phyloP scores from a whole-genome alignment of 306 rosid species.

The Prunus padus region DNA sequence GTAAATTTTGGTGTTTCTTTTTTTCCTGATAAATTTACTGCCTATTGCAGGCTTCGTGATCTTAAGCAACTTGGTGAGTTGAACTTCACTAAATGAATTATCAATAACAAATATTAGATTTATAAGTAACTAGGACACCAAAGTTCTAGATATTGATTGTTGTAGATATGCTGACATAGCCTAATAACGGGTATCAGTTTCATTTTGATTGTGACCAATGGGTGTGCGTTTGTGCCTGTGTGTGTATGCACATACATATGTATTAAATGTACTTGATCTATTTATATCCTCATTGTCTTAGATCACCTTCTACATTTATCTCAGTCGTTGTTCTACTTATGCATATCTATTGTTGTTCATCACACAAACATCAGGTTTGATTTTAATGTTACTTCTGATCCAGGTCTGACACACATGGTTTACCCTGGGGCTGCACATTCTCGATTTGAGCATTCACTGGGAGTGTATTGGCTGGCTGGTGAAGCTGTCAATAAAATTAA shows the following conservation, averaged over 20 bases:
- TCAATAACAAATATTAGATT: neutral
- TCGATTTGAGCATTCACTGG: conserved; percentile 94
- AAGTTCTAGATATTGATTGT: neutral
- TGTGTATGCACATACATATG: neutral
- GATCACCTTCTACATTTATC: neutral
- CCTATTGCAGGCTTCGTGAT: conserved; percentile 84
- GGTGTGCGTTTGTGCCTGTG: neutral
- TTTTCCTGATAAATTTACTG: conserved; percentile 19
- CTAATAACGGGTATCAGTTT: neutral
- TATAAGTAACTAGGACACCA: neutral
- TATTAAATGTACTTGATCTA: neutral
- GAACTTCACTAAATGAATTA: neutral
- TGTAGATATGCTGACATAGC: neutral
- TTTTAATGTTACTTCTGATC: conserved; percentile 18
- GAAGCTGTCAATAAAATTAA: conserved; percentile 68
- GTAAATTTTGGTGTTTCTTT: neutral
- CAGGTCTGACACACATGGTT: conserved; percentile 76
- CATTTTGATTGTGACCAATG: neutral
- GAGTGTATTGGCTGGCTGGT: conserved; percentile 90
- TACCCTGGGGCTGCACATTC: conserved; percentile 96
- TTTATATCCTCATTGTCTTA: neutral
- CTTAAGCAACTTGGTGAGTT: conserved; percentile 90
- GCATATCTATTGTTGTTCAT: conserved; percentile 13
- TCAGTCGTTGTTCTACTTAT: neutral
- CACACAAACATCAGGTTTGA: conserved; percentile 14